A percentile compares a stretch with the other conserved stretches of the same genome.
These are phyloP conservation scores for Neofusicoccum sp. DNA, from an alignment of 2,329 filamentous ascomycete genomes.

Conservation along the genomic window DNA sequence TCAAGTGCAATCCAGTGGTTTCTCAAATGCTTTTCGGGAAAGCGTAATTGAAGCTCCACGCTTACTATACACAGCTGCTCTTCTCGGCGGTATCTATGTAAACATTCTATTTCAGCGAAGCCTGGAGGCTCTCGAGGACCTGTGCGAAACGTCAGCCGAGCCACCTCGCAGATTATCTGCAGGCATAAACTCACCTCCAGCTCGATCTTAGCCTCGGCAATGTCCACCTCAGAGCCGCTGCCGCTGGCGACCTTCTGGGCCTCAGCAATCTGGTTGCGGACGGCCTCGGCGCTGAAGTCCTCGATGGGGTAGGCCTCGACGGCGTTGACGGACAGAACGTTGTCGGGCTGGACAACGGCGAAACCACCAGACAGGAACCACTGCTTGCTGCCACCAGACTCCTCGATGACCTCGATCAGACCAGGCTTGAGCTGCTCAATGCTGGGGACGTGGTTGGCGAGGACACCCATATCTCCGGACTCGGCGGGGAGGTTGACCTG, in stretches of 20 bases:
- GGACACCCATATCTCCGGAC: constrained; percentile 98
- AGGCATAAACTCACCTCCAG: constrained; percentile 71
- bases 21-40: constrained; percentile 26
- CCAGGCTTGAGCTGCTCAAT: constrained; percentile 99
- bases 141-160: constrained; percentile 47
- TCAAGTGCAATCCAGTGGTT: constrained; percentile 4
- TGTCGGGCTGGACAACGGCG: constrained; percentile 94
- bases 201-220: constrained; percentile 99
- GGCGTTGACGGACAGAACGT: constrained; percentile 94
- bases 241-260: constrained; percentile 93
- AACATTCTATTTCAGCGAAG: constrained; percentile 71
- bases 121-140: constrained; percentile 83
- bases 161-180: constrained; percentile 36
- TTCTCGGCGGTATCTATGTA: constrained; percentile 47
- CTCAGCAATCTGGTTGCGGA: constrained; percentile 88
- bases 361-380: constrained; percentile 99
- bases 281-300: constrained; percentile 91
- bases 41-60: constrained; percentile 24
- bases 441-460: constrained; percentile 97
- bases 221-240: constrained; percentile 91
- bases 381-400: constrained; percentile 82
- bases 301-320: constrained; percentile 93
- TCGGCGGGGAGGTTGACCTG: constrained; percentile 99
- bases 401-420: constrained; percentile 92
- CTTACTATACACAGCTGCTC: constrained; percentile 40